Evolutionary conservation across 2,329 filamentous ascomycete species (phyloP), one percentile per base, ranked within the genome.

Genomic region (Cadophora sp.): DNA sequence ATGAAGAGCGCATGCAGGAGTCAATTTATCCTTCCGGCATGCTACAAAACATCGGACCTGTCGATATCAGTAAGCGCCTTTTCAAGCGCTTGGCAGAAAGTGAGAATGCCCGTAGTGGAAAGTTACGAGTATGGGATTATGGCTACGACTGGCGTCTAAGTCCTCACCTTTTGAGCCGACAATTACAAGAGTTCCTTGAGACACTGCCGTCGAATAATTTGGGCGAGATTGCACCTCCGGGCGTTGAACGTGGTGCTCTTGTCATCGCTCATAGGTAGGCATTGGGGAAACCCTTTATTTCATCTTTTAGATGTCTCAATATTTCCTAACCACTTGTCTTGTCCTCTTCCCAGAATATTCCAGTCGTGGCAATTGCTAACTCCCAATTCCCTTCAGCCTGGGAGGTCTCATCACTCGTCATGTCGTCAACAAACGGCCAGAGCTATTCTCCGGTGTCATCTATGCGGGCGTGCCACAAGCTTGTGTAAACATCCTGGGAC

Each of bases 121-220:
- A 86, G 70, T 81, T 97, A 6, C 86, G 93, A 58, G 86, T 97
- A 0, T 94, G 94, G 83, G 91, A 97, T 74, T 98, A 95, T 76
- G 94, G 94, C 22, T 98, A 97, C 75, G 95, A 98, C 80, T 98
- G 95, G 95, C 87, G 95, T 19, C 82, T 97, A 48, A 96, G 92
- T 71, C 95, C 95, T 0, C 87, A 91, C 75, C 82, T 93, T 0
- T 85, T 96, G 0, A 94, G 92, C 3, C 83, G 84, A 56, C 88
- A 88, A 69, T 82, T 98, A n/a, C 87, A 90, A 43, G 80, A 86
- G 22, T 97, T 92, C 74, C 82, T 98, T 16, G 88, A 92, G 76
- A 83, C 81, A 1, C 82, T 98, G 0, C 91, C 91, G 0, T 94
- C 89, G 62, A 97, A 97, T 75, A 84, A 87, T 58, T 82, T 85